Base-by-base conservation (phyloP, 306 rosid species). In the Vigna hirtella region DNA sequence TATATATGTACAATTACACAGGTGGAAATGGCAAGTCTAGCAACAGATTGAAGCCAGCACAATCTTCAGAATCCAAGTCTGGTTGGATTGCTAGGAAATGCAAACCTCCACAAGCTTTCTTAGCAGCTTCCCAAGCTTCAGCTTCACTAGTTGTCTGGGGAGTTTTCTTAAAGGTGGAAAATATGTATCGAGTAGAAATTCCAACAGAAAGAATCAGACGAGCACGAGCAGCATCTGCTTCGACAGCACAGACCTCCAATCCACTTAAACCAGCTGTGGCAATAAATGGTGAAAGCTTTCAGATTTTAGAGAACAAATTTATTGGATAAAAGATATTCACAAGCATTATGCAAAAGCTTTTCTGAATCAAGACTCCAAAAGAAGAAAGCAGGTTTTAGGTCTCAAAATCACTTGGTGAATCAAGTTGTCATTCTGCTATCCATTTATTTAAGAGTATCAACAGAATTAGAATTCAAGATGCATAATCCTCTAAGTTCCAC, bases 1-100 rank as follows among this genome's bases (percentile, higher is more conserved):
- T 50, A 30, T 18, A 14, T 61, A 45, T 59, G 76, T 67, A 72
- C 15, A 18, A 75, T 84, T 85, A 92, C 77, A 95, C 97, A 78
- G 97, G 93, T 45, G 99, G 97, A 40, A 97, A 90, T 3, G 97
- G 99, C 83, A 95, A 84, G 84, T 93, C 98, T n/a, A 95, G 89
- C n/a, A 95, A 86, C 77, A 93, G 98, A 97, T 95, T 92, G 83
- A 91, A 91, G 66, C 99, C 99, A 85, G 83, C 83, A 81, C 97
- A 91, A 32, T 89, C 89, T 84, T 95, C 97, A 7, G 97, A 89
- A 47, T 93, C 91, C 58, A 92, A 88, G 83, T 91, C 90, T 32
- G 87, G 90, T 68, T 95, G 98, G 79, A 95, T 86, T 81, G 99
- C 99, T 63, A 95, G 99, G 88, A 95, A 95, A 86, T 95, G 99